Conservation (phyloP, 2,329 filamentous ascomycete species). For the Xylaria sp. region DNA sequence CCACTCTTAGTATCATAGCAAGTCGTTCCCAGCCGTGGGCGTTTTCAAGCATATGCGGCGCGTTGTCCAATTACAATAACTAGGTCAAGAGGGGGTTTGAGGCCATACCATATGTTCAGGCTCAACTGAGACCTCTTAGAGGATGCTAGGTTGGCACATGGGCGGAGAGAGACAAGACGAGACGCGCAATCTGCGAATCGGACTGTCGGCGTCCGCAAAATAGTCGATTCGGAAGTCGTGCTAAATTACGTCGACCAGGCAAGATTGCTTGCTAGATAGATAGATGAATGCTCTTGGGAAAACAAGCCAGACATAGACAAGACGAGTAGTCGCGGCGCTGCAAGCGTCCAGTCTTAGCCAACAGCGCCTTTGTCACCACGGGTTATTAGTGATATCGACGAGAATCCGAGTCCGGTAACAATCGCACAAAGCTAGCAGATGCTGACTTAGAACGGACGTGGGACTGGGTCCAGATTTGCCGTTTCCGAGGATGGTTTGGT, state of each 20-base stretch:
- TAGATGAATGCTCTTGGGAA: conserved; percentile 43
- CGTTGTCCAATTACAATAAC: not conserved
- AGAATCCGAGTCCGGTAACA: conserved; percentile 44
- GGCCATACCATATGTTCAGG: conserved; percentile 27
- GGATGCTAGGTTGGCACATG: conserved; percentile 9
- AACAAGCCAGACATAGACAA: conserved; percentile 33
- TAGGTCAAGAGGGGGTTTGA: conserved; percentile 4
- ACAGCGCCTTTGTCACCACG: conserved; percentile 42
- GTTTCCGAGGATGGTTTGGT: conserved; percentile 44
- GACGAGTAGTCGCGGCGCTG: conserved; percentile 36
- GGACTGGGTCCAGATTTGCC: conserved; percentile 40
- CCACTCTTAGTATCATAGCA: not conserved
- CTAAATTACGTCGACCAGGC: conserved; percentile 11
- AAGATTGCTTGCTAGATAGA: conserved; percentile 9
- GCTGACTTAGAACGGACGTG: conserved; percentile 39
- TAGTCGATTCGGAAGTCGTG: conserved; percentile 1
- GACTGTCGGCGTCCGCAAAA: conserved; percentile 6
- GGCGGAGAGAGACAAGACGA: conserved; percentile 6
- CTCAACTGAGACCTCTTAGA: conserved; percentile 24
- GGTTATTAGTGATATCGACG: conserved; percentile 7
- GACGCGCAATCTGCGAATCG: conserved; percentile 11
- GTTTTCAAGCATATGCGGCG: not conserved
- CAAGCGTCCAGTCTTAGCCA: conserved; percentile 41
- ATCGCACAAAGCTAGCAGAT: conserved; percentile 42
- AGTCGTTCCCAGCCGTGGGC: not conserved